A percentile compares a stretch with the other conserved stretches of the same genome.
Conservation (phyloP, 129 eudicot species). For the Calendula officinalis region DNA sequence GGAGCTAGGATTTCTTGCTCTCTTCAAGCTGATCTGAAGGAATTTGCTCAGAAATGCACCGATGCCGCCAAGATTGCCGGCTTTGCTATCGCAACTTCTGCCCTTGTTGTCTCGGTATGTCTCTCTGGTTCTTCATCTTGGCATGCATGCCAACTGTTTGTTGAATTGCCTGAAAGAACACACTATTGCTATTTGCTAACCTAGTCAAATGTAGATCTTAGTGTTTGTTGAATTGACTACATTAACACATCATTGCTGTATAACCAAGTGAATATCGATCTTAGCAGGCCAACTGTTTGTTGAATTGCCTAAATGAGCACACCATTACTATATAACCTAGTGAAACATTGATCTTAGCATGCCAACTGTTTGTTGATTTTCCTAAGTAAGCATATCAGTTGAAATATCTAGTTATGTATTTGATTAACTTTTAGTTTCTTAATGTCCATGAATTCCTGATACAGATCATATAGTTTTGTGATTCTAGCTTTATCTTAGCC, state of each 20-base stretch:
- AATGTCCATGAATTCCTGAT: not conserved
- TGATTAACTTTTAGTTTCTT: not conserved
- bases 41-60: slow-evolving; percentile 65
- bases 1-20: slow-evolving; percentile 65
- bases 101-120: slow-evolving; percentile 82
- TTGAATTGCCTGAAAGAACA: not conserved
- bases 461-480: not conserved
- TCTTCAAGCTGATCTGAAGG: slow-evolving; percentile 72
- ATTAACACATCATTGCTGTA: not conserved
- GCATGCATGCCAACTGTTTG: slow-evolving; percentile 9
- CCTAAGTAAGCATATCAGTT: not conserved
- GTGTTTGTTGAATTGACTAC: slow-evolving; percentile 16
- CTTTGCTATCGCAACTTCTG: slow-evolving; percentile 88
- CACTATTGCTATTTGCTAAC: not conserved
- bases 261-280: slow-evolving; percentile 1
- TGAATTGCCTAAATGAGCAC: not conserved
- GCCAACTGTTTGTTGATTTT: not conserved
- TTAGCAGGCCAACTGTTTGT: not conserved
- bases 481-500: not conserved
- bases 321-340: not conserved
- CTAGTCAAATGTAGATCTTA: not conserved
- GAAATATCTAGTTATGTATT: not conserved
- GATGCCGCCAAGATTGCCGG: slow-evolving; percentile 93
- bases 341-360: not conserved
- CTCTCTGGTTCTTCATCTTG: not conserved